Conservation (phyloP, 495 filamentous ascomycete species). For the Hypoxylon intermedium region DNA sequence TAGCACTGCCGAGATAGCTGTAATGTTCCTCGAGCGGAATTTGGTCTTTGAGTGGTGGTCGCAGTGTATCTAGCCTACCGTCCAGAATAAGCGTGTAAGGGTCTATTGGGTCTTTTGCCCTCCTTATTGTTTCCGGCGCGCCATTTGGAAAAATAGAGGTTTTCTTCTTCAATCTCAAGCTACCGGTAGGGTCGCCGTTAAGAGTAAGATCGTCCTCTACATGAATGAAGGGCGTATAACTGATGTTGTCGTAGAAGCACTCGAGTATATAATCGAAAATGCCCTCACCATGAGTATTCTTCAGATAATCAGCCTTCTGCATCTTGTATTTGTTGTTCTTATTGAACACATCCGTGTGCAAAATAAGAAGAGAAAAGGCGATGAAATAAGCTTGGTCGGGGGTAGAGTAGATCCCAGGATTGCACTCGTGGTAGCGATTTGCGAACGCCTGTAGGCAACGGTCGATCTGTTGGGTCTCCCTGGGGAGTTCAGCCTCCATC, state of each 20-base stretch:
- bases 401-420: slow-evolving; percentile 90
- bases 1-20: slow-evolving; percentile 78
- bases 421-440: slow-evolving; percentile 97
- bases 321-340: slow-evolving; percentile 99
- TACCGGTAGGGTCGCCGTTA: slow-evolving; percentile 74
- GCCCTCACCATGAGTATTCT: slow-evolving; percentile 88
- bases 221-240: slow-evolving; percentile 96
- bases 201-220: slow-evolving; percentile 90
- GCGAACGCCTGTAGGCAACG: slow-evolving; percentile 92
- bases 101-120: slow-evolving; percentile 84
- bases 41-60: slow-evolving; percentile 87
- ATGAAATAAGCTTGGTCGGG: slow-evolving; percentile 98
- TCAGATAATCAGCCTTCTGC: slow-evolving; percentile 94
- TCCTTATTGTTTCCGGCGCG: slow-evolving; percentile 68
- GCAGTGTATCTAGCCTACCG: slow-evolving; percentile 77
- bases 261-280: slow-evolving; percentile 90
- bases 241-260: slow-evolving; percentile 98
- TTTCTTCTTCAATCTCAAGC: slow-evolving; percentile 72
- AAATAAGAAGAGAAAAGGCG: slow-evolving; percentile 92
- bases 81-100: slow-evolving; percentile 95
- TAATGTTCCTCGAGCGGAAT: slow-evolving; percentile 94
- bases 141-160: slow-evolving; percentile 73
- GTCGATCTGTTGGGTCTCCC: slow-evolving; percentile 98
- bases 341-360: slow-evolving; percentile 98
- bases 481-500: slow-evolving; percentile 95